Evolutionary conservation across 805 yeast species (phyloP).

Genomic region (Spathaspora arborariae): DNA sequence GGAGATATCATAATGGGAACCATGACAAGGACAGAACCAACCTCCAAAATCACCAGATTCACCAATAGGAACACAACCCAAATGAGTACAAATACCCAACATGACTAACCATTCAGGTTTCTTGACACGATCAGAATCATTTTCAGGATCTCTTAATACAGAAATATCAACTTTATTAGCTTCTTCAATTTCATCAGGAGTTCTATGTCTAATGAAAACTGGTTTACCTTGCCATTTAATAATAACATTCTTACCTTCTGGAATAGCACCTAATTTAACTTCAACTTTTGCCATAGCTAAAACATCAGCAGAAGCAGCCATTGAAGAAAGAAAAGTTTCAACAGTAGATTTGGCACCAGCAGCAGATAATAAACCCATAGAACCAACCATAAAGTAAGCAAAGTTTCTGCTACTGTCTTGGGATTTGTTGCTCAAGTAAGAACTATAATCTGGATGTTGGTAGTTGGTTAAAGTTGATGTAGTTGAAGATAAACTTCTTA

Average conservation of each 20-base stretch:
- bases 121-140: conserved; percentile 88
- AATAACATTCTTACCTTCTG: conserved; percentile 96
- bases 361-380: conserved; percentile 84
- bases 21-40: conserved; percentile 99
- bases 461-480: conserved; percentile 66
- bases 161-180: conserved; percentile 81
- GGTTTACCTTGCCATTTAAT: conserved; percentile 99
- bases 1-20: conserved; percentile 99
- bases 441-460: conserved; percentile 87
- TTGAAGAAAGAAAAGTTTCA: conserved; percentile 83
- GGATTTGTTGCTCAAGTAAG: conserved; percentile 67
- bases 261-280: conserved; percentile 88
- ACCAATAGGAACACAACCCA: conserved; percentile 99
- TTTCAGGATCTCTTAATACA: conserved; percentile 88
- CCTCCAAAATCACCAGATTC: conserved; percentile 99
- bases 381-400: conserved; percentile 97
- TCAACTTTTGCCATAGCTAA: conserved; percentile 99
- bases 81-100: conserved; percentile 99
- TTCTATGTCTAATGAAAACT: conserved; percentile 98
- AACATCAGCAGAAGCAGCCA: conserved; percentile 98
- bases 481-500: conserved; percentile 51
- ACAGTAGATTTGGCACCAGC: conserved; percentile 97
- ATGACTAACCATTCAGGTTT: conserved; percentile 98
- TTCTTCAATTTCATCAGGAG: conserved; percentile 86
- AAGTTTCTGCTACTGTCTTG: conserved; percentile 75